Percentiles rank a stretch among this genome's conserved stretches.
Evolutionary conservation across 768 basidiomycete genomes (phyloP).

Genomic region (Gloeostereum incarnatum): DNA sequence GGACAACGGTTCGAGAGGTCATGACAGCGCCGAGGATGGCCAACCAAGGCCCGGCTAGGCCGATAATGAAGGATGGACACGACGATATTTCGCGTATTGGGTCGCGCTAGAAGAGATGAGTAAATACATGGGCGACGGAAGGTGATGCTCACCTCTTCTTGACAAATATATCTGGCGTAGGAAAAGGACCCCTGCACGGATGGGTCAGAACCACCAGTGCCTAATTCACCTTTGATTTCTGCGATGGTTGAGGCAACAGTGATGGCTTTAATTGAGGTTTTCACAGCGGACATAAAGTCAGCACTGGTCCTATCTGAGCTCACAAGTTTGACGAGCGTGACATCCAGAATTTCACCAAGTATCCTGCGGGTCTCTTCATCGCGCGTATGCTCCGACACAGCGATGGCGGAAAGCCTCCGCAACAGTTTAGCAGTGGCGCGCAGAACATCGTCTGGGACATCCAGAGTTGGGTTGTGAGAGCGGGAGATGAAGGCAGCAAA

Average conservation of each 20-base stretch:
- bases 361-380: not conserved
- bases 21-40: slow-evolving; percentile 21
- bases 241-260: not conserved
- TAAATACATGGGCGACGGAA: not conserved
- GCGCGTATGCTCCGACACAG: not conserved
- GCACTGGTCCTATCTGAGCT: not conserved
- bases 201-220: slow-evolving; percentile 12
- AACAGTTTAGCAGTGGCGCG: not conserved
- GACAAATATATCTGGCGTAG: slow-evolving; percentile 6
- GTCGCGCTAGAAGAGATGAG: slow-evolving; percentile 7
- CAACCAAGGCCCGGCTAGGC: slow-evolving; percentile 21
- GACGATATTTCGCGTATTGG: slow-evolving; percentile 10
- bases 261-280: not conserved
- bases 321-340: accelerated
- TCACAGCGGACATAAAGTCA: not conserved
- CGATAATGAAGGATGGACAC: slow-evolving; percentile 23
- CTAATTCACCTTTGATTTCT: slow-evolving; percentile 11
- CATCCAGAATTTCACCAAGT: not conserved
- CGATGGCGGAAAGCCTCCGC: slow-evolving; percentile 5
- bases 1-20: slow-evolving; percentile 16
- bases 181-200: slow-evolving; percentile 14
- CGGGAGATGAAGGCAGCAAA: slow-evolving; percentile 12
- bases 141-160: slow-evolving; percentile 3
- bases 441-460: slow-evolving; percentile 5
- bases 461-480: slow-evolving; percentile 5